Evolutionary conservation across 176 grass and related monocot genomes (phyloP), one percentile per base, ranked within the genome.

Genomic region (Bolboschoenus planiculmis): DNA sequence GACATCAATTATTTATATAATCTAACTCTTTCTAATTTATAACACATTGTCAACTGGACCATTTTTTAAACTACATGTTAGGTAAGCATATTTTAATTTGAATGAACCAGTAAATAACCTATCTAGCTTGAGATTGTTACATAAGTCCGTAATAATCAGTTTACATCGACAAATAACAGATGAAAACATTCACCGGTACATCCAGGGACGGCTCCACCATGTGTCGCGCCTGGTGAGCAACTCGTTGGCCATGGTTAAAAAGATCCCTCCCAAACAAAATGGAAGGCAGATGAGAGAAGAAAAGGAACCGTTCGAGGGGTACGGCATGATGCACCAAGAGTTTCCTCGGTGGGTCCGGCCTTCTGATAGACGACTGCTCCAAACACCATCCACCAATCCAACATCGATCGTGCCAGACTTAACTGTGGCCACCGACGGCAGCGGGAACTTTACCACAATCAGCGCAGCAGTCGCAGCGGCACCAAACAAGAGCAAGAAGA

Each of bases 221-320:
- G 88, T 92, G 0, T 84, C 91, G 3, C 63, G 4, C 51, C 87
- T 97, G 84, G 90, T 94, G 21, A 94, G 91, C 88, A 94, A 97
- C 91, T 90, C 91, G 48, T 90, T 97, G 35, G 91, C 94, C 84
- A 90, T 97, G 91, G 84, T 85, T 4, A 94, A 83, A 60, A 97
- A 92, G 66, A 82, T 97, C 10, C 88, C 83, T 29, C 78, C 34
- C 3, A 81, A 81, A 63, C 31, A 63, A 62, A 62, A 61, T 8
- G 59, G 79, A 81, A 63, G 40, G 42, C 35, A 34, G 61, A 46
- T 43, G 48, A 18, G 13, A 65, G 2, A 23, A 11, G 53, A 48
- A 7, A 78, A 72, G 44, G 91, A 89, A 55, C 85, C 91, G 7
- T 88, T 94, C 74, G 90, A 33, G 74, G 91, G 89, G 15, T 97